Conservation (phyloP, 2,329 filamentous ascomycete genomes). For the Karstenula rhodostoma region DNA sequence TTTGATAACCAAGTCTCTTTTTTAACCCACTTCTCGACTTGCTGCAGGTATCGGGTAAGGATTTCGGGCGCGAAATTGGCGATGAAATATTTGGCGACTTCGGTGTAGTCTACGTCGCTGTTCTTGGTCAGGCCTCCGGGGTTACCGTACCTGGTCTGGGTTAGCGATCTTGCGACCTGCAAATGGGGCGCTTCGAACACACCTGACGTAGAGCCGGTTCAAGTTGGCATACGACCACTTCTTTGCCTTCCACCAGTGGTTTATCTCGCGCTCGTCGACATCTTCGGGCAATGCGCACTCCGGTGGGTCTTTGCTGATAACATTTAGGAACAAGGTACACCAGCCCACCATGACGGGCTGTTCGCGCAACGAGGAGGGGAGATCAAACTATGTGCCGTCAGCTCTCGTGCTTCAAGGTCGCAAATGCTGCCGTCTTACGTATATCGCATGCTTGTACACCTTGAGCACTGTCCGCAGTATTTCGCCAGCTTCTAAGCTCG, state of each 20-base stretch:
- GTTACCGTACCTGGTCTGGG: constrained; percentile 82
- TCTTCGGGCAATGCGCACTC: constrained; percentile 80
- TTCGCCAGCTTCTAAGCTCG: constrained; percentile 92
- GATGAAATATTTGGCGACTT: constrained; percentile 90
- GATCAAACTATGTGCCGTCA: constrained; percentile 73
- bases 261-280: constrained; percentile 83
- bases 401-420: constrained; percentile 27
- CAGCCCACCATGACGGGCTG: constrained; percentile 88
- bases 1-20: constrained; percentile 96
- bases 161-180: constrained; percentile 24
- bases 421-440: constrained; percentile 66
- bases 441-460: constrained; percentile 97
- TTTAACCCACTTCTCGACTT: constrained; percentile 97
- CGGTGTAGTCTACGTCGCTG: constrained; percentile 78
- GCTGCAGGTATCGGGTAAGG: constrained; percentile 88
- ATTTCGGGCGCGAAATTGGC: constrained; percentile 94
- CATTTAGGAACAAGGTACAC: constrained; percentile 93
- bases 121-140: constrained; percentile 75
- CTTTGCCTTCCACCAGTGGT: constrained; percentile 99
- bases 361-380: constrained; percentile 78
- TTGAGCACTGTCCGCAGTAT: constrained; percentile 96
- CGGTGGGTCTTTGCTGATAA: constrained; percentile 85
- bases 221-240: constrained; percentile 99
- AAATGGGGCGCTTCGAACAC: constrained; percentile 36
- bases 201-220: constrained; percentile 94